Conservation (phyloP, 257 asterid species). For the Solanum tarapatanum region DNA sequence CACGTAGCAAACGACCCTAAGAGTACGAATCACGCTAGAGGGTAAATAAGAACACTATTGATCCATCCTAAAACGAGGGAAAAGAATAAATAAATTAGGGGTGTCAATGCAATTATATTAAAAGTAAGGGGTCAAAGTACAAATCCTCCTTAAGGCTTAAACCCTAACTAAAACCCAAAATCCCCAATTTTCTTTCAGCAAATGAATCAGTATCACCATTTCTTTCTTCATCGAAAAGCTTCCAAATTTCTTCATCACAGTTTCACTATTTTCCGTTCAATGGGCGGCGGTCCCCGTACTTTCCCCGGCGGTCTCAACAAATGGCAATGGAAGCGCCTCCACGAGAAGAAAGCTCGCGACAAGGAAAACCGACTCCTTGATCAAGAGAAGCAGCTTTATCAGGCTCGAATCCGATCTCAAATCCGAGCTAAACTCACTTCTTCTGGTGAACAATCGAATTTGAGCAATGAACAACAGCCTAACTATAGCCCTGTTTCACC, state of each 20-base stretch:
- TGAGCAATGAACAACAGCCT: constrained; percentile 3
- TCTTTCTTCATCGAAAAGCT: not conserved
- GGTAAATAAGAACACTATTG: not conserved
- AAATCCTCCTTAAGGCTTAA: not conserved
- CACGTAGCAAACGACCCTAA: too few relatives aligned
- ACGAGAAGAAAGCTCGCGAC: constrained; percentile 86
- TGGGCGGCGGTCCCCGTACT: constrained; percentile 96
- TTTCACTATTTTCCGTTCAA: constrained; percentile 40
- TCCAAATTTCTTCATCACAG: constrained; percentile 4
- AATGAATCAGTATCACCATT: not conserved
- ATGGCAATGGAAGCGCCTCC: constrained; percentile 99
- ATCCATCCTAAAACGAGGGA: not conserved
- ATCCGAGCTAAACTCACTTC: constrained; percentile 49
- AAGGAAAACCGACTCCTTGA: constrained; percentile 78
- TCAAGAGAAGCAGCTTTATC: constrained; percentile 83
- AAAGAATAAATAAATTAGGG: not conserved
- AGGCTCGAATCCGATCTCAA: constrained; percentile 75
- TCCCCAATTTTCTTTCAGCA: not conserved
- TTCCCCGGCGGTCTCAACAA: constrained; percentile 94
- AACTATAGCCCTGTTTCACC: constrained; percentile 52
- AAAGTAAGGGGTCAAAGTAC: not conserved
- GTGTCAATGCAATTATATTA: not conserved
- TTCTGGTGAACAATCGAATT: constrained; percentile 17
- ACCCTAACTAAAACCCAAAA: not conserved
- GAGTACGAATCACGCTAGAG: fast-evolving